phyloP scores from a whole-genome alignment of 148 eudicot species.

The Rhododendron vialii region DNA sequence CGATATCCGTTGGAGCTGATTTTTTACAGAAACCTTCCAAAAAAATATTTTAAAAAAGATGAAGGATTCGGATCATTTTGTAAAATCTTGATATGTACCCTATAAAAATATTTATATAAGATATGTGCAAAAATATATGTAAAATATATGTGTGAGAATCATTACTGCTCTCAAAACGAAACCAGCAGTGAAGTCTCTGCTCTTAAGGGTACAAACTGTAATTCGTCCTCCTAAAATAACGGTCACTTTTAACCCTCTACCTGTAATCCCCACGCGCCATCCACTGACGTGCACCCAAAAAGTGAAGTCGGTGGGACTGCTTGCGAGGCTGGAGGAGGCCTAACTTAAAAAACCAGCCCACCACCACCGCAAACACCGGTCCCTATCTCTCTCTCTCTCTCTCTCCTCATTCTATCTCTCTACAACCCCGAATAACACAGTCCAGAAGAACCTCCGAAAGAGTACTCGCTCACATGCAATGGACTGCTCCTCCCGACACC shows the following conservation, averaged over 20 bases:
- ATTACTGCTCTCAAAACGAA: no score
- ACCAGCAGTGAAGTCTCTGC: no score
- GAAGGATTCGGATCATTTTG: no score
- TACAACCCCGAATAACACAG: neutral
- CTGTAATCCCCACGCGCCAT: neutral
- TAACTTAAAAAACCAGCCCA: neutral
- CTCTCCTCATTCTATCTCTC: neutral
- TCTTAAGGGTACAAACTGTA: no score
- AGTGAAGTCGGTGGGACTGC: neutral
- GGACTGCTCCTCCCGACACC: neutral
- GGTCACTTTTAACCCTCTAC: neutral
- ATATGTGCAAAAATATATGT: no score
- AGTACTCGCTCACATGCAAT: neutral
- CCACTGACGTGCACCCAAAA: neutral
- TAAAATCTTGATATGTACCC: no score
- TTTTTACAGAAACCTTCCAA: no score
- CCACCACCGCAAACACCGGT: conserved; percentile 1
- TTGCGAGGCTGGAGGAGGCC: neutral
- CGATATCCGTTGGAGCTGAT: no score
- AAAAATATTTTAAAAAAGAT: no score
- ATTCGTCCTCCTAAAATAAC: neutral
- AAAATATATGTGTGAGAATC: no score
- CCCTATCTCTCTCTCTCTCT: neutral
- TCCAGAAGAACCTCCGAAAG: neutral
- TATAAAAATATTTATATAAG: no score